Evolutionary conservation across 768 basidiomycete species (phyloP).

Genomic region (Suillus cothurnatus): DNA sequence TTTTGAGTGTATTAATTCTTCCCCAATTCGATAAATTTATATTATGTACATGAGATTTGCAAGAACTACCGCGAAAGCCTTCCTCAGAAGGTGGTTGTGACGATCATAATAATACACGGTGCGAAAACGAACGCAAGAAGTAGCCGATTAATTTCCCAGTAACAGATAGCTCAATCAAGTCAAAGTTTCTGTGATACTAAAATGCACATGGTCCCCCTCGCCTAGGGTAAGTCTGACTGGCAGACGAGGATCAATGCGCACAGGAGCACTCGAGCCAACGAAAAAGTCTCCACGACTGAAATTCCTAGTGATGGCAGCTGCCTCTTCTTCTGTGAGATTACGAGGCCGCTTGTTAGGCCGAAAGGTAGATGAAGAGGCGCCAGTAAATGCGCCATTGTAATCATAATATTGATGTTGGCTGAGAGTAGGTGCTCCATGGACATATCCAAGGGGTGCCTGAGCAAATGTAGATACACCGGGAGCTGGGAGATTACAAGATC

Average conservation of each 20-base stretch:
- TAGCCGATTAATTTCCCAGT: constrained; percentile 18
- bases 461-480: constrained; percentile 40
- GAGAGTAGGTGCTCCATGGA: constrained; percentile 45
- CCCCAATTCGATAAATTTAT: too few species aligned
- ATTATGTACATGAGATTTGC: not conserved
- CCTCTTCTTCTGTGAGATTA: constrained; percentile 80
- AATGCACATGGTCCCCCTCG: constrained; percentile 82
- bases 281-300: constrained; percentile 83
- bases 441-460: constrained; percentile 41
- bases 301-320: constrained; percentile 81
- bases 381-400: constrained; percentile 68
- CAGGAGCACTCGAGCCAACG: constrained; percentile 77
- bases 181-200: constrained; percentile 53
- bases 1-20: not conserved
- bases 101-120: constrained; percentile 5
- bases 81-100: not conserved
- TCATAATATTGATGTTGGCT: constrained; percentile 73
- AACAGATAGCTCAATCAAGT: constrained; percentile 29
- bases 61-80: not conserved
- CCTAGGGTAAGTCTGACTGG: constrained; percentile 80
- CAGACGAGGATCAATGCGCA: constrained; percentile 79
- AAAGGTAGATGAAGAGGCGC: constrained; percentile 74
- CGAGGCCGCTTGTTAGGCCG: constrained; percentile 81
- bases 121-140: constrained; percentile 18
- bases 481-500: constrained; percentile 23